Percentiles rank a stretch among this genome's conserved stretches.
Conservation (phyloP, 2,329 filamentous ascomycete species). For the Pseudocercospora fuligena region DNA sequence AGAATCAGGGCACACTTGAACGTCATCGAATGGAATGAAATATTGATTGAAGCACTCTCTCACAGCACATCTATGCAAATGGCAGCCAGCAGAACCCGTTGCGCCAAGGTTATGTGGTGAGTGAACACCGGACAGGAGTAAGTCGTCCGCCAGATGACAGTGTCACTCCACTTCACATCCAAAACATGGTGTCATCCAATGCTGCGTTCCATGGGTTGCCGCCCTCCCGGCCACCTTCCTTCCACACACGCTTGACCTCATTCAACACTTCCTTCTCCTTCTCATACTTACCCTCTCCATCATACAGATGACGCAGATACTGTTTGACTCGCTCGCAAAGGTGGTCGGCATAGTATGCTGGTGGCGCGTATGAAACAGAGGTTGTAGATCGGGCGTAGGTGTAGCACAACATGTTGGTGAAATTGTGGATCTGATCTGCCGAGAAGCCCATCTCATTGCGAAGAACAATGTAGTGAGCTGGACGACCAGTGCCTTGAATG, state of each 20-base stretch:
- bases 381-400: constrained; percentile 40
- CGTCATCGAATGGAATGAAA: background rate
- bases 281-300: background rate
- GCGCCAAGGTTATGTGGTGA: background rate
- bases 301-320: constrained; percentile 34
- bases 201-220: constrained; percentile 35
- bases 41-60: background rate
- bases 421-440: constrained; percentile 31
- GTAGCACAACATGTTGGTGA: constrained; percentile 43
- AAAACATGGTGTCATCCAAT: constrained; percentile 39
- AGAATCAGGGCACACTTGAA: background rate
- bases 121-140: background rate
- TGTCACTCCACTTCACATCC: constrained; percentile 20
- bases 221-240: background rate
- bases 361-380: constrained; percentile 43
- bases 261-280: background rate
- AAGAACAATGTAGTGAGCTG: constrained; percentile 43
- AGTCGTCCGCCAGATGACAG: too few relatives aligned
- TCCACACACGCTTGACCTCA: constrained; percentile 1
- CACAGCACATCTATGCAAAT: background rate
- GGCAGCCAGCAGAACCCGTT: background rate
- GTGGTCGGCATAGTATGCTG: constrained; percentile 47
- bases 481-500: constrained; percentile 39
- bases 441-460: constrained; percentile 35
- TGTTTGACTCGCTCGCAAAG: constrained; percentile 44